Conservation (phyloP, 2,329 filamentous ascomycete genomes). For the Epicoccum nigrum region DNA sequence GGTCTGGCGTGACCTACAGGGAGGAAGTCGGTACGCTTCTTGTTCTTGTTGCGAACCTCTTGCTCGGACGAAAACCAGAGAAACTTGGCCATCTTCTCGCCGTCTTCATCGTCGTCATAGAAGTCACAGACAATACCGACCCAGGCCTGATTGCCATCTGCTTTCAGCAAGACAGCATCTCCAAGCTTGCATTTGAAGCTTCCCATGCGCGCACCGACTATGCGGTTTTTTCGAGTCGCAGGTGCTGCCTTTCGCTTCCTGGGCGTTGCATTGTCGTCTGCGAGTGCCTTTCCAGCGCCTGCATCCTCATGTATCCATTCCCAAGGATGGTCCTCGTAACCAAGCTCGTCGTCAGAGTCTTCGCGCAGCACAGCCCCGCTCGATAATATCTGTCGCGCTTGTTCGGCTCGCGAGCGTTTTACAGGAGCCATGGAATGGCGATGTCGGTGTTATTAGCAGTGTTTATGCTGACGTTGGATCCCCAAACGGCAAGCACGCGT, state of each 20-base stretch:
- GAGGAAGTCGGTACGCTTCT: constrained; percentile 80
- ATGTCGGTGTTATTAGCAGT: constrained; percentile 15
- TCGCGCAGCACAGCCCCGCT: constrained; percentile 71
- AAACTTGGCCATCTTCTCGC: constrained; percentile 80
- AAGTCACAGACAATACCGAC: constrained; percentile 89
- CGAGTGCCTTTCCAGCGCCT: constrained; percentile 24
- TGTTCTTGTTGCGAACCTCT: constrained; percentile 82
- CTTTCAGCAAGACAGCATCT: constrained; percentile 85
- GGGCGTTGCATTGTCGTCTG: constrained; percentile 35
- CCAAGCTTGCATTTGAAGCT: constrained; percentile 80
- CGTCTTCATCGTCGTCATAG: constrained; percentile 63
- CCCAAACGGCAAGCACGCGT: constrained; percentile 33
- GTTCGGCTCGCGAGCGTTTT: constrained; percentile 50
- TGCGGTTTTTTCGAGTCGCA: constrained; percentile 52
- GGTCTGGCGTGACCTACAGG: constrained; percentile 56
- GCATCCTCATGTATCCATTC: constrained; percentile 61
- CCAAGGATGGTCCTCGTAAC: constrained; percentile 58
- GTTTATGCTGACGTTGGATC: constrained; percentile 36
- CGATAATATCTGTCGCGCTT: constrained; percentile 58
- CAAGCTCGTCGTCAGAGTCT: constrained; percentile 86
- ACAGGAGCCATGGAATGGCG: constrained; percentile 47
- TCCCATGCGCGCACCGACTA: constrained; percentile 83
- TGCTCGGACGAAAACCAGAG: constrained; percentile 96
- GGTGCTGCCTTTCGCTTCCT: constrained; percentile 41
- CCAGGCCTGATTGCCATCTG: constrained; percentile 90